Percentiles rank a stretch among this genome's conserved stretches.
Evolutionary conservation across 768 basidiomycete genomes (phyloP).

Genomic region (Phaeotremella fagi): DNA sequence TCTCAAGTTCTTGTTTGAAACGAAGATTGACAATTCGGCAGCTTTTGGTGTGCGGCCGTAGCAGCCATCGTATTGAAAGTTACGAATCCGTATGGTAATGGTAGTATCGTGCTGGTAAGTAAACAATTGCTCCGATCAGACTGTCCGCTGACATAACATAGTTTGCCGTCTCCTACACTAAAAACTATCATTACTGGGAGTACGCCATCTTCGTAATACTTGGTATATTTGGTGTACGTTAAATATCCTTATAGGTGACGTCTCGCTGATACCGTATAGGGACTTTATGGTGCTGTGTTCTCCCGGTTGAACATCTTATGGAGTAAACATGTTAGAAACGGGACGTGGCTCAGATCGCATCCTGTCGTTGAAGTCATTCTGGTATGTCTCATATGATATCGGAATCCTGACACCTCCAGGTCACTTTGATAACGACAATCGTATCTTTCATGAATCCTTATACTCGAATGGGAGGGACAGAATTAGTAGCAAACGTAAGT

Average conservation of each 20-base stretch:
- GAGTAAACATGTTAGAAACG: conserved; percentile 74
- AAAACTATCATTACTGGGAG: conserved; percentile 94
- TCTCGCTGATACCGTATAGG: conserved; percentile 54
- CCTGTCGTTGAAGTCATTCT: conserved; percentile 78
- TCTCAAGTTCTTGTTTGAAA: not conserved
- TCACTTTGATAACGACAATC: conserved; percentile 69
- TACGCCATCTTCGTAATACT: conserved; percentile 76
- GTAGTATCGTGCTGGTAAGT: conserved; percentile 70
- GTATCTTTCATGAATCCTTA: conserved; percentile 84
- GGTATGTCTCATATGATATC: conserved; percentile 52
- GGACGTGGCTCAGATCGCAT: conserved; percentile 72
- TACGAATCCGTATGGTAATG: conserved; percentile 91
- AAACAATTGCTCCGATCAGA: too few relatives aligned
- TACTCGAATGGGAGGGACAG: conserved; percentile 89
- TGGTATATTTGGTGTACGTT: conserved; percentile 77
- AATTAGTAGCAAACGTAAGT: conserved; percentile 82
- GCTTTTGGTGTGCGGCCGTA: conserved; percentile 83
- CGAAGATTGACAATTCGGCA: conserved; percentile 35
- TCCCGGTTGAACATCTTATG: conserved; percentile 86
- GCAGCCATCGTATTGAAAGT: conserved; percentile 74
- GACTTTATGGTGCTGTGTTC: conserved; percentile 74
- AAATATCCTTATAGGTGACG: not conserved
- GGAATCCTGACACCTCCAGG: conserved; percentile 54
- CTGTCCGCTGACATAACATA: too few relatives aligned
- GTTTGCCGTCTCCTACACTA: conserved; percentile 44